These are phyloP conservation scores for Iris pallida DNA, from an alignment of 116 monocot genomes.

Conservation along the genomic window DNA sequence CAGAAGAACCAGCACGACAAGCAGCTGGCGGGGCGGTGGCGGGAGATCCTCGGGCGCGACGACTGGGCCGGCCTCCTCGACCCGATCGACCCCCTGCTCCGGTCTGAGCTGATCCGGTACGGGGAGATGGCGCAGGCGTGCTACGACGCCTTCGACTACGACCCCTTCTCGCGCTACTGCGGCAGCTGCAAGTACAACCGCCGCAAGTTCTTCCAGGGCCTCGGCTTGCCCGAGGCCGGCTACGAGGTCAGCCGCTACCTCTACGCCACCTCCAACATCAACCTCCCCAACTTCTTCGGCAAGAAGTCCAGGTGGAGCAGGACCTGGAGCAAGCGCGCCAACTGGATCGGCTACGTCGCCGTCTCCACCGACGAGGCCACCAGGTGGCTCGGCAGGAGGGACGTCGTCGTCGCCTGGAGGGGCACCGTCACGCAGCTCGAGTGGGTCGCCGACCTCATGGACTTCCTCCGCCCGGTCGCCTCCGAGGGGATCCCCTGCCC, in stretches of 20 bases:
- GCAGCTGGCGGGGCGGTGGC: slow-evolving; percentile 41
- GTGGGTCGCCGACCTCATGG: slow-evolving; percentile 71
- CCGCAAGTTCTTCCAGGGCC: slow-evolving; percentile 52
- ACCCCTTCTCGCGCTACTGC: slow-evolving; percentile 66
- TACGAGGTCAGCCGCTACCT: slow-evolving; percentile 69
- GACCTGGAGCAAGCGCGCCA: slow-evolving; percentile 65
- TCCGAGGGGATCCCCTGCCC: slow-evolving; percentile 61
- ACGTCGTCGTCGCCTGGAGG: slow-evolving; percentile 72
- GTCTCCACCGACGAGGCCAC: slow-evolving; percentile 60
- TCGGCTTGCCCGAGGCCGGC: slow-evolving; percentile 39
- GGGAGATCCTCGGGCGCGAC: slow-evolving; percentile 59
- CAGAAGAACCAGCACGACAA: not conserved
- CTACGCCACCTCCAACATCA: slow-evolving; percentile 76
- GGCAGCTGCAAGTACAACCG: slow-evolving; percentile 71
- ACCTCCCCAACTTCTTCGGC: slow-evolving; percentile 62
- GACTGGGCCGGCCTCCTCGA: slow-evolving; percentile 78
- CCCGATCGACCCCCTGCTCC: slow-evolving; percentile 77
- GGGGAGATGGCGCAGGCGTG: slow-evolving; percentile 82
- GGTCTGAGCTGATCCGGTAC: slow-evolving; percentile 84
- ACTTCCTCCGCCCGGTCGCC: slow-evolving; percentile 50
- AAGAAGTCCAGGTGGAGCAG: slow-evolving; percentile 14
- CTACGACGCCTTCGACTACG: slow-evolving; percentile 89
- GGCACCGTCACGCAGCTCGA: slow-evolving; percentile 80
- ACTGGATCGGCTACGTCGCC: slow-evolving; percentile 92
- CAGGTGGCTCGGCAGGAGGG: slow-evolving; percentile 60